Evolutionary conservation across 441 rosid genomes (phyloP).

Genomic region (Raphanus hybrid): DNA sequence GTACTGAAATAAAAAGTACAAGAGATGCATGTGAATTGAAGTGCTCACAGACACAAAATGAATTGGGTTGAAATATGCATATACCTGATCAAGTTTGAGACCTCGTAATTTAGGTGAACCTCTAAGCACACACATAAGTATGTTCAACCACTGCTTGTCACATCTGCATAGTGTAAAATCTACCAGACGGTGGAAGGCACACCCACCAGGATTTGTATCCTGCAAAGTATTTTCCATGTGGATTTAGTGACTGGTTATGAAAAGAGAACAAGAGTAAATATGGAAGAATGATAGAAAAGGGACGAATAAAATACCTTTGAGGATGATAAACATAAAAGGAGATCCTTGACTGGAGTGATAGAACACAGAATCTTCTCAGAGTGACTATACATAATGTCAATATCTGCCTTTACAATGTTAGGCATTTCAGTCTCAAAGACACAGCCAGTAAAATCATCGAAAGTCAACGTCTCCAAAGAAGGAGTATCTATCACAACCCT

Average conservation of each 20-base stretch:
- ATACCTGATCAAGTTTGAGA: neutral
- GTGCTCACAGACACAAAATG: too few relatives aligned
- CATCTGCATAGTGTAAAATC: neutral
- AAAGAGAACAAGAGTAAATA: neutral
- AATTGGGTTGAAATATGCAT: neutral
- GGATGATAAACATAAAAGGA: neutral
- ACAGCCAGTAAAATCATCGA: neutral
- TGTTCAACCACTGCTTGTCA: neutral
- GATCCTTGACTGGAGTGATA: neutral
- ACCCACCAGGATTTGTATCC: neutral
- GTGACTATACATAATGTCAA: too few relatives aligned
- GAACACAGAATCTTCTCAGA: neutral
- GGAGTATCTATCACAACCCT: slow-evolving; percentile 7
- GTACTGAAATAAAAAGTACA: neutral
- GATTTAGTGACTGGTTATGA: too few relatives aligned
- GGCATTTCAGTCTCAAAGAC: neutral
- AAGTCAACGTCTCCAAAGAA: neutral
- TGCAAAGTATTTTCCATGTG: neutral
- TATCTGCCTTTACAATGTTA: neutral
- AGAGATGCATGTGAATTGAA: too few relatives aligned
- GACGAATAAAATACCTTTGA: neutral
- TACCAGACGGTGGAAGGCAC: neutral
- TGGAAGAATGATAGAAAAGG: neutral
- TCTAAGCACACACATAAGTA: slow-evolving; percentile 7
- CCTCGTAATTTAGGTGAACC: neutral